Base-by-base conservation (phyloP, 2,329 filamentous ascomycete species). In the Juglanconis oblonga region DNA sequence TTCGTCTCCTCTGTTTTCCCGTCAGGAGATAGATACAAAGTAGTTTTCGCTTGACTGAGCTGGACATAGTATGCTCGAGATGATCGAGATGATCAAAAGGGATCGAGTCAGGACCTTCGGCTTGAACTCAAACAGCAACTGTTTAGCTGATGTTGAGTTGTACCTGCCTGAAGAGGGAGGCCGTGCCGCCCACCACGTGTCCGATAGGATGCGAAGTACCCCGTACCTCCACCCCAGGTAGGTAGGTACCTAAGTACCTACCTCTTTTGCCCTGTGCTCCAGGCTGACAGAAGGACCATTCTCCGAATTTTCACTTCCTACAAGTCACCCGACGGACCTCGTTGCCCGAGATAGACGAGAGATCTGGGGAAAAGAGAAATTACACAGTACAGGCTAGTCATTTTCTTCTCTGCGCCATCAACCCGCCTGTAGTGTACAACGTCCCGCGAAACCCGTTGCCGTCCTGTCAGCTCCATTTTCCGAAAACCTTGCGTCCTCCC, bases 91-190 rank as follows among this genome's bases (percentile, higher is more conserved):
- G 17, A 17, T 17, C 17, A 17, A 17, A 17, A 17, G 17, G 17
- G 17, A 17, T 17, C 17, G 17, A 17, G 17, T 17, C 17, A 17
- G 17, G 17, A 17, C 17, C 17, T 17, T 17, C 17, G 17, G 17
- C 17, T 17, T 17, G 17, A 17, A 17, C 17, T 17, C 17, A 17
- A 17, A 17, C 17, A 17, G 17, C 17, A 17, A 17, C 17, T 17
- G 17, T 17, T 17, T 17, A 17, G 17, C 17, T 17, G 17, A 17
- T 17, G 17, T 17, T 17, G 17, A 24, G 2, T 10, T 48, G 33
- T 44, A 50, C 55, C 55, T 57, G 55, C 55, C 55, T 33, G 36
- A 50, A 50, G 36, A 38, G 55, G 55, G 38, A 57, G 55, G 55
- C 44, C 55, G 4, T 31, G 36, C 29, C 55, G 5, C 3, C 4